Base-by-base conservation (phyloP, 805 yeast genomes). In the Wickerhamomyces alni region DNA sequence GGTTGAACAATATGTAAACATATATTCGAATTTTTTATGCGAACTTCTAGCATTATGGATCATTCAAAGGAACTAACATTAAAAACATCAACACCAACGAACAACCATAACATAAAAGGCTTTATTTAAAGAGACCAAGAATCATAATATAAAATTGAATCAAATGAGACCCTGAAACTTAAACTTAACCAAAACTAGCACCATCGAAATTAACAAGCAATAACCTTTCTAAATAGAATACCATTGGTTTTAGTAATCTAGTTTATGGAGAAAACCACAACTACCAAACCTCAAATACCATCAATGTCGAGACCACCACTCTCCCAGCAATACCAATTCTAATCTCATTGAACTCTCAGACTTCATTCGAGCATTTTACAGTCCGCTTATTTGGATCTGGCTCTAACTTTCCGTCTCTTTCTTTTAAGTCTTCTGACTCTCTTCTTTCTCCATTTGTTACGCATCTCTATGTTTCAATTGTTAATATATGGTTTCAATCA, bases 341-440 rank as follows among this genome's bases (percentile, higher is more conserved):
- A 21, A 25, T 17, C 29, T 21, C 24, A 21, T 21, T 18, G 27
- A 30, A 19, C 31, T 29, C 9, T 11, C 26, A 15, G 16, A 35
- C 24, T 16, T 15, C 27, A 3, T 33, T 32, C 22, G 34, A 39
- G 32, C 29, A 45, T 40, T 45, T 46, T 43, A 47, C 51, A 51
- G 55, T 62, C 65, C 83, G 85, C 78, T 84, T 84, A 86, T 82
- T 86, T 86, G 80, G 96, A 87, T 87, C 98, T 88, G 77, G 98
- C 98, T 87, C 98, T 87, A 67, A 91, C 96, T 96, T 91, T 91
- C 97, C 98, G 96, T 85, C 98, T 87, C 95, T 91, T 91, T 82
- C 97, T 87, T 87, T 91, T 91, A 71, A 91, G 86, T 87, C 98
- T 87, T 87, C 98, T 89, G 75, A 85, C 95, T 89, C 98, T 91